Evolutionary conservation across 495 filamentous ascomycete genomes (phyloP).

Genomic region (Talaromyces nanjingensis): DNA sequence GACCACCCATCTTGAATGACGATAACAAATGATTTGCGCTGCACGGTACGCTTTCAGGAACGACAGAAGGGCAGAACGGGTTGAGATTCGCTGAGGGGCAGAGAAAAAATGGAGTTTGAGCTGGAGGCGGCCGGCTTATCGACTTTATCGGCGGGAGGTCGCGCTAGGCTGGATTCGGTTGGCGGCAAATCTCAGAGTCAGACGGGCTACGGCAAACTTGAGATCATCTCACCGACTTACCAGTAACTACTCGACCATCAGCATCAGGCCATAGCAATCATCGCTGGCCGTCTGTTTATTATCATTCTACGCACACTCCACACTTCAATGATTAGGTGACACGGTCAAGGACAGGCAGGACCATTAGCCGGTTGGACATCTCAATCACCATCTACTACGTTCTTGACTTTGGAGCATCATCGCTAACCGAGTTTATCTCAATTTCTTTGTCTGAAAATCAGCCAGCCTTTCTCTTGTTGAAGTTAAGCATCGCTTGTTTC

Average conservation of each 20-base stretch:
- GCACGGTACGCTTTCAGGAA: background rate
- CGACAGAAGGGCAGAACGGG: constrained; percentile 11
- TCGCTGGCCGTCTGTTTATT: background rate
- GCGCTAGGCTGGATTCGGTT: background rate
- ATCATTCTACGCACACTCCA: background rate
- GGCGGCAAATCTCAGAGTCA: background rate
- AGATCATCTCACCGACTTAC: background rate
- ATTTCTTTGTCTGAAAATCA: constrained; percentile 3
- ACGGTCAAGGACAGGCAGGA: constrained; percentile 9
- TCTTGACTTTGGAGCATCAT: constrained; percentile 10
- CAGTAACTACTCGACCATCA: background rate
- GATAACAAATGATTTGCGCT: background rate
- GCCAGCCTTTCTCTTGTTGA: background rate
- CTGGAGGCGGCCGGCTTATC: constrained; percentile 11
- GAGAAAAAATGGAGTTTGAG: constrained; percentile 17
- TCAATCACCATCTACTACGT: constrained; percentile 19
- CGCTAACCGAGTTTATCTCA: constrained; percentile 20
- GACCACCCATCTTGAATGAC: constrained; percentile 52
- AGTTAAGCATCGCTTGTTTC: background rate
- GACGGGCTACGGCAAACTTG: background rate
- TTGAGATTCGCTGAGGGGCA: constrained; percentile 13
- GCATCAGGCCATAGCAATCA: background rate
- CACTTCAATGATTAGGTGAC: constrained; percentile 7
- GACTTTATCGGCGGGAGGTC: constrained; percentile 1
- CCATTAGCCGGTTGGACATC: constrained; percentile 41